Evolutionary conservation across 225 moss, liverwort and hornwort genomes (phyloP), one percentile per base, ranked within the genome.

Genomic region (Takakia lepidozioides): DNA sequence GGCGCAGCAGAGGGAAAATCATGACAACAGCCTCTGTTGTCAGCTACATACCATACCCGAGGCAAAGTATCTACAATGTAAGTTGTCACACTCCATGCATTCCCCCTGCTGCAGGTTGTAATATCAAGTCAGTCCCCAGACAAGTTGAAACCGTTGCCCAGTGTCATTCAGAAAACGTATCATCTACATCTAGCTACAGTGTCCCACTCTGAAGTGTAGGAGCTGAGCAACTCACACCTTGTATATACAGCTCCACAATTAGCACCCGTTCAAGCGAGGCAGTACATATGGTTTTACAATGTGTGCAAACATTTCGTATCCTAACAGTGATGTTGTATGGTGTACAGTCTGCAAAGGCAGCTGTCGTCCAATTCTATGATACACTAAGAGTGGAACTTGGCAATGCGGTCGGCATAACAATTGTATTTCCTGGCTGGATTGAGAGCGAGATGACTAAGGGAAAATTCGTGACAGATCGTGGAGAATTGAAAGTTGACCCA

Each of bases 341-440:
- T 32, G 29, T 15, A 16, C 51, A 78, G 78, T 38, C 65, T 35
- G 58, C 55, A 2, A 74, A 79, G 59, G 56, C 69, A 43, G 66
- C 35, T 27, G 13, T 55, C 9, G 28, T 74, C 18, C 61, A 74
- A 0, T 73, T 79, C 49, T 79, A 65, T 42, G 74, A 79, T 24
- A 79, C 78, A 3, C 27, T 79, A 18, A 56, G 73, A 3, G 62
- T 61, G 49, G 78, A 79, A 56, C 54, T 74, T 4, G 74, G 78
- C 21, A 49, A 60, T 21, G 18, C 34, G 0, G 45, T 79, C 0
- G 70, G 59, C 19, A 73, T 79, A 28, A 79, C 78, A 25, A 66
- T 74, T 10, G 62, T 60, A 27, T 73, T 58, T 57, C 70, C 74
- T 20, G 74, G 78, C 23, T 79, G 74, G 74, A 28, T 74, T 24